Evolutionary conservation across 2,329 filamentous ascomycete species (phyloP), one percentile per base, ranked within the genome.

Genomic region (Achaetomium macrosporum): DNA sequence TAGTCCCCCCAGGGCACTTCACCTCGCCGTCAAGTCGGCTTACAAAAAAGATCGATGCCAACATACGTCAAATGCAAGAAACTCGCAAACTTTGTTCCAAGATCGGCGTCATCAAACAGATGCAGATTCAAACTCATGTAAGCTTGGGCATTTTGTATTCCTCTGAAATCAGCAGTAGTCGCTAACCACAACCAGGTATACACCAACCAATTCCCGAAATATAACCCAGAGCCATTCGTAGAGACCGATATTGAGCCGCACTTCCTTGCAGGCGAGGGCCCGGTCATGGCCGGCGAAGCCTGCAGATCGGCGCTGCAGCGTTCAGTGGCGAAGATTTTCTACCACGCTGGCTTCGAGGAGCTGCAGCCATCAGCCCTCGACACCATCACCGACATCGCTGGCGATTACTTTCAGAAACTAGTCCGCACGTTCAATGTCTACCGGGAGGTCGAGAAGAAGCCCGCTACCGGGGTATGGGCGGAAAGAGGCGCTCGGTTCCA

Each of bases 41-140:
- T 35, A 77, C 87, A 1, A 83, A 82, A 61, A 92, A 86, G 66
- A 86, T 99, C 70, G 89, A 96, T 61, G 82, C 84, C 51, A 99
- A 99, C 63, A 89, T 97, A 70, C 83, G 83, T 56, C 91, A 96
- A 66, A 91, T 99, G 78, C 93, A 99, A 68, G 92, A 97, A 64
- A 99, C 93, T 0, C 81, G 93, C 61, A 97, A 96, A 67, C 80
- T 99, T 30, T 95, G 90, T 64, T 90, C 90, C 11, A 99, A 97
- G 72, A 96, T 99, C 67, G 86, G 89, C 45, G 90, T 99, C 57
- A 93, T 99, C 67, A 99, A 97, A 74, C 93, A 99, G 73, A 99
- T 99, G 93, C 93, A 99, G 71, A 83, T 97, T 50, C 93, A 99
- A 69, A 89, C 90, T 47, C 93, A 96, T 80, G 88, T 90, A 81